A percentile compares a stretch with the other conserved stretches of the same genome.
Evolutionary conservation across 768 basidiomycete genomes (phyloP).

Genomic region (Pisolithus sp.): DNA sequence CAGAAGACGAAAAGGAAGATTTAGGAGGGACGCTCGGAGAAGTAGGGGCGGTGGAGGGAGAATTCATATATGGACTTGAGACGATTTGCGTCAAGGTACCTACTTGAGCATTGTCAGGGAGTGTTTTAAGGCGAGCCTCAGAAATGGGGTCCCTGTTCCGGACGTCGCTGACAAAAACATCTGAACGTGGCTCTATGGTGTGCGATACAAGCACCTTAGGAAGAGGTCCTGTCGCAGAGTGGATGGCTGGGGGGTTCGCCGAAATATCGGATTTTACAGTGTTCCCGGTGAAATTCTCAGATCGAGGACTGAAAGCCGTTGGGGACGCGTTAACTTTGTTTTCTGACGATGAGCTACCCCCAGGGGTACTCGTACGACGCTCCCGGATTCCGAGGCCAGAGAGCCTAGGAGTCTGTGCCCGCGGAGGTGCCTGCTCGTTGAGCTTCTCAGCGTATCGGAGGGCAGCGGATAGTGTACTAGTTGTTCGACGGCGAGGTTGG

Average conservation of each 20-base stretch:
- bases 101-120: slow-evolving; percentile 10
- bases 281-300: slow-evolving; percentile 17
- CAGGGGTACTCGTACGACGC: slow-evolving; percentile 46
- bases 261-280: slow-evolving; percentile 3
- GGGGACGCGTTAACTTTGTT: slow-evolving; percentile 11
- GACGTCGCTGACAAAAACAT: slow-evolving; percentile 13
- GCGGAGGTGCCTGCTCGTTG: slow-evolving; percentile 32
- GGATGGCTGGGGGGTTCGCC: slow-evolving; percentile 1
- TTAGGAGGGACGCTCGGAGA: slow-evolving; percentile 20
- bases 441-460: slow-evolving; percentile 32
- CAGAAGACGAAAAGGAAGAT: slow-evolving; percentile 32
- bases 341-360: slow-evolving; percentile 11
- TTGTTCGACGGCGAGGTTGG: slow-evolving; percentile 21
- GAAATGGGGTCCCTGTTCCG: slow-evolving; percentile 8
- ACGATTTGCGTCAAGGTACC: slow-evolving; percentile 13
- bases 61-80: slow-evolving; percentile 11
- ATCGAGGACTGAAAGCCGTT: slow-evolving; percentile 9
- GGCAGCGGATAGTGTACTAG: slow-evolving; percentile 31
- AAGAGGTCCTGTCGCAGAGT: no score
- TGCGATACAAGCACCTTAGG: background rate
- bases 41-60: slow-evolving; percentile 21
- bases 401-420: slow-evolving; percentile 22
- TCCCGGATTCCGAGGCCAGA: slow-evolving; percentile 32
- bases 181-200: slow-evolving; percentile 10
- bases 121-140: slow-evolving; percentile 18